phyloP scores from a whole-genome alignment of 176 grass and related monocot species.

The Oryza nivara region DNA sequence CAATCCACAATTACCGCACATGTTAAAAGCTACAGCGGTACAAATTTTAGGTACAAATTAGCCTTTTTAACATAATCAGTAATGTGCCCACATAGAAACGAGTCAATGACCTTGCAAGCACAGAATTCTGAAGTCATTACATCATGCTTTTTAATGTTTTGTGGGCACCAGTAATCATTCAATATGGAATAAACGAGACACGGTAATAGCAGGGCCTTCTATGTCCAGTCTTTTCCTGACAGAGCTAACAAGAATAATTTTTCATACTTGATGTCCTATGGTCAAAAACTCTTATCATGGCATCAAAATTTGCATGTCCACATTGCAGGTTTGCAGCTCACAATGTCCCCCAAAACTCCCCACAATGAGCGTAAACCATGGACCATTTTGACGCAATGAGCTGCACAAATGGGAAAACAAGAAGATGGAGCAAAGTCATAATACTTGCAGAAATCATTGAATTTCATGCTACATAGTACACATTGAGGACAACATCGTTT shows the following conservation, averaged over 20 bases:
- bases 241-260: constrained; percentile 16
- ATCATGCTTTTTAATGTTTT: neutral
- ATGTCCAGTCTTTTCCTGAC: neutral
- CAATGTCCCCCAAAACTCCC: neutral
- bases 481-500: neutral
- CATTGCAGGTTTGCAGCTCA: neutral
- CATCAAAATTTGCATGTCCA: neutral
- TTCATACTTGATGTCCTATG: neutral
- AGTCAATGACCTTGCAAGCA: neutral
- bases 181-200: constrained; percentile 10
- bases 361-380: neutral
- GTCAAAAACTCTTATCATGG: neutral
- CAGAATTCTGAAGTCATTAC: neutral
- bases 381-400: neutral
- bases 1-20: neutral
- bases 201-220: neutral
- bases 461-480: neutral
- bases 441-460: neutral
- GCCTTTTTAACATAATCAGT: neutral
- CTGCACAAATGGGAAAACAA: neutral
- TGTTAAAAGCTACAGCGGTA: neutral
- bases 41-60: neutral
- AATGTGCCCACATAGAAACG: neutral
- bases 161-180: neutral
- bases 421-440: neutral